Percentiles rank a stretch among this genome's conserved stretches.
Evolutionary conservation across 257 asterid genomes (phyloP).

Genomic region (Nemophila menziesii): DNA sequence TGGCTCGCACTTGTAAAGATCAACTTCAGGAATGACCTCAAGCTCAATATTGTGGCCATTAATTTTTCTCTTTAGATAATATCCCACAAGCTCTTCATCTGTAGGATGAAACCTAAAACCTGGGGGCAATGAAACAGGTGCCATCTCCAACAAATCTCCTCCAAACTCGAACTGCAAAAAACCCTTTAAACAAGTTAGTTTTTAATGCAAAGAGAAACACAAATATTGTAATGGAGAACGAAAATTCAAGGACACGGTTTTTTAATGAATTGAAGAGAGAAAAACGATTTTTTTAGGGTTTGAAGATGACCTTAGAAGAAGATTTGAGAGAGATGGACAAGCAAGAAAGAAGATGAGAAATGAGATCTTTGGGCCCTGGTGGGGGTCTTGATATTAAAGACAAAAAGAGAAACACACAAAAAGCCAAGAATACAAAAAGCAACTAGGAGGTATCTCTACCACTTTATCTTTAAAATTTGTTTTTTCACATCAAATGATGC

Average conservation of each 20-base stretch:
- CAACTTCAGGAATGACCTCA: conserved; percentile 56
- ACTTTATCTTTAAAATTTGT: neutral
- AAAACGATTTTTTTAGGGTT: conserved; percentile 14
- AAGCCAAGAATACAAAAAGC: conserved; percentile 9
- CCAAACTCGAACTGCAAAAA: neutral
- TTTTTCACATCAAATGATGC: neutral
- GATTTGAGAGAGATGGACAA: conserved; percentile 19
- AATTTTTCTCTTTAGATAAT: conserved; percentile 56
- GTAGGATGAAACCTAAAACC: conserved; percentile 67
- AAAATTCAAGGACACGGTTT: neutral
- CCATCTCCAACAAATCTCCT: conserved; percentile 14
- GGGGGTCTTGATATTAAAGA: too few relatives aligned
- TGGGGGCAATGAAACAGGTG: conserved; percentile 56
- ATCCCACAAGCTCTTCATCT: conserved; percentile 66
- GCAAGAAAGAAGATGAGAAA: conserved; percentile 13
- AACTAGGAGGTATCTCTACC: neutral
- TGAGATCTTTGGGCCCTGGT: too few relatives aligned
- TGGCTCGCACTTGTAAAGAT: conserved; percentile 66
- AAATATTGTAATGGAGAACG: too few relatives aligned
- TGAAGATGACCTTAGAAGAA: conserved; percentile 29
- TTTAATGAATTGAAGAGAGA: conserved; percentile 6
- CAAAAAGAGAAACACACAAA: neutral
- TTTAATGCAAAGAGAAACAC: neutral
- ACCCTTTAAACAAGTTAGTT: neutral
- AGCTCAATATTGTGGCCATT: conserved; percentile 60